Percentiles rank a stretch among this genome's conserved stretches.
Conservation (phyloP, 345 rosid species). For the Excoecaria cochinchinensis region DNA sequence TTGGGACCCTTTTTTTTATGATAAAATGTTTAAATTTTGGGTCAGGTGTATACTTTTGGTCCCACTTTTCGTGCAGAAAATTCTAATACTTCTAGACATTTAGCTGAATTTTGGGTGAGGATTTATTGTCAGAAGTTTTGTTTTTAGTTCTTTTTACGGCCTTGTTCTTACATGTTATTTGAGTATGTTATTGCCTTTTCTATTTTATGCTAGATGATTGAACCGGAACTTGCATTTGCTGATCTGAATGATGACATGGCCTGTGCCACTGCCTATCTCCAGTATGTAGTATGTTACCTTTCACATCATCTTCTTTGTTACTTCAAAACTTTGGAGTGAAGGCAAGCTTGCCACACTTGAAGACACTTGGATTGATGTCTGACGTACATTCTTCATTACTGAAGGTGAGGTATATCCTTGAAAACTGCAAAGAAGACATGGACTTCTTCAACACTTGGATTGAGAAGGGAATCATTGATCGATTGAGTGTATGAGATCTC, state of each 20-base stretch:
- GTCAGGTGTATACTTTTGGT: constrained; percentile 91
- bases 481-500: constrained; percentile 70
- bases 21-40: constrained; percentile 1
- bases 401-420: constrained; percentile 84
- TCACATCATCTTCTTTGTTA: constrained; percentile 37
- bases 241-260: constrained; percentile 98
- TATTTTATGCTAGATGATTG: constrained; percentile 71
- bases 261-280: constrained; percentile 99
- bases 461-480: constrained; percentile 87
- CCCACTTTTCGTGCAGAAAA: constrained; percentile 99
- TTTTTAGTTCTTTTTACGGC: constrained; percentile 1
- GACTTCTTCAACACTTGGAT: constrained; percentile 95
- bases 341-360: constrained; percentile 3
- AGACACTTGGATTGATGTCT: constrained; percentile 5
- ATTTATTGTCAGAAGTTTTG: constrained; percentile 17
- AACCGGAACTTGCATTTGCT: constrained; percentile 99
- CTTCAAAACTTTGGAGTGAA: constrained; percentile 19
- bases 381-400: constrained; percentile 20
- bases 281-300: constrained; percentile 97
- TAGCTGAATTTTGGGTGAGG: constrained; percentile 95
- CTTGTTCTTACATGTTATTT: not conserved
- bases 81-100: constrained; percentile 90
- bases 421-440: constrained; percentile 98
- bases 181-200: constrained; percentile 11
- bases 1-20: constrained; percentile 4